Base-by-base conservation (phyloP, 1,139 yeast genomes). In the Candida dubliniensis region DNA sequence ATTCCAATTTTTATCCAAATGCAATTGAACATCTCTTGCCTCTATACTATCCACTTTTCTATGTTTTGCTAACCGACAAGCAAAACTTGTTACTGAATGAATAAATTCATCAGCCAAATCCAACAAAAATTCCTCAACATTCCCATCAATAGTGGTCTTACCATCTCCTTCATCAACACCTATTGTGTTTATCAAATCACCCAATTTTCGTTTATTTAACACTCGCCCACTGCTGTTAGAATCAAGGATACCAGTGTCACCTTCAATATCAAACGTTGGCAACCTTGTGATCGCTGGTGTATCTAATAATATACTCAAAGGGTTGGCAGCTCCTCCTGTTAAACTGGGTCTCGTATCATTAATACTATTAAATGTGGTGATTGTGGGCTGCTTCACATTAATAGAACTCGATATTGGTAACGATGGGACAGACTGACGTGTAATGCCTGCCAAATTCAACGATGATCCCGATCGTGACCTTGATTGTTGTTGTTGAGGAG, bases 61-160 rank as follows among this genome's bases (percentile, higher is more conserved):
- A 59, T 91, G 97, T 61, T 93, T 93, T n/a, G 99, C 99, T 54
- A 93, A 72, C 45, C 96, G 79, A 63, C 99, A 93, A 0, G 98
- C 96, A 71, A 93, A 93, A 2, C 90, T 76, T 0, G 98, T 90
- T 1, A 95, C 96, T 41, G 89, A 84, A 23, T 87, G 81, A 18
- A 93, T 95, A 61, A 93, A 93, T 60, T 95, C 99, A 63, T 95
- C 99, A 0, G 99, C 98, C 48, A 93, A 72, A 62, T 95, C 99
- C 42, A 95, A 74, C 40, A 93, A 69, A 34, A 91, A 69, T 55
- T 91, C 97, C 63, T 93, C 98, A 11, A 91, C 98, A 64, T 93
- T 96, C 25, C 98, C 98, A 62, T 91, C 98, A 47, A 93, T 86
- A 14, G 78, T 79, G 7, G 95, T 87, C 56, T 88, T 93, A 4